Base-by-base conservation (phyloP, 1,284 basidiomycete species). In the Melanopsichium pennsylvanicum region DNA sequence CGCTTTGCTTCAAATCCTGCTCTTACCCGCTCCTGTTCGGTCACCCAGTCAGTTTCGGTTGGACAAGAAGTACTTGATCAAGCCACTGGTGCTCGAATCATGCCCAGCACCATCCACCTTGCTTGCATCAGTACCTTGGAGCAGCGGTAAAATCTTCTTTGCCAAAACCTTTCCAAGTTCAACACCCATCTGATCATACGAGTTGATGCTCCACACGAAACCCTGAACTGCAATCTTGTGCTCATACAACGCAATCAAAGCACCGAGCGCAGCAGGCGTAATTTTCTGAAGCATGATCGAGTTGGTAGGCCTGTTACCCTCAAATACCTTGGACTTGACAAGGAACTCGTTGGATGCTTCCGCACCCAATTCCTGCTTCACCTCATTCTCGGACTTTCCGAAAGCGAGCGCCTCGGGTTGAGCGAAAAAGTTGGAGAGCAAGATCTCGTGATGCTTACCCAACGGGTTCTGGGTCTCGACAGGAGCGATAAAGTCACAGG, bases 151-250 rank as follows among this genome's bases (percentile, higher is more conserved):
- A 76, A 98, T 97, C 75, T 90, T 90, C 87, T 97, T 97, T 8
- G 95, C 93, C 37, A 98, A 87, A 1, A 94, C 79, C 75, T 97
- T 97, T 66, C 94, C 95, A 44, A 97, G 89, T 83, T 76, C 73
- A 8, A 76, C 74, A 32, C 75, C 92, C 82, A 83, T 83, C 79
- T 85, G 84, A 75, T 85, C 84, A 82, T 91, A 98, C 10, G 92
- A 95, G 86, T 98, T 98, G 86, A 98, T 96, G 39, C 92, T 91
- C 94, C 94, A 97, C 67, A 97, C 86, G 43, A 91, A 90, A 79
- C 95, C 95, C 83, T 98, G 96, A 0, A 91, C 90, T 82, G 97
- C 96, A 81, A 98, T 97, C 87, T 98, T 98, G 86, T 98, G 95
- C 84, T 98, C 95, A 81, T 95, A 95, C 70, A 95, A 79, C n/a